Evolutionary conservation across 768 basidiomycete genomes (phyloP).

Genomic region (Bullera alba): DNA sequence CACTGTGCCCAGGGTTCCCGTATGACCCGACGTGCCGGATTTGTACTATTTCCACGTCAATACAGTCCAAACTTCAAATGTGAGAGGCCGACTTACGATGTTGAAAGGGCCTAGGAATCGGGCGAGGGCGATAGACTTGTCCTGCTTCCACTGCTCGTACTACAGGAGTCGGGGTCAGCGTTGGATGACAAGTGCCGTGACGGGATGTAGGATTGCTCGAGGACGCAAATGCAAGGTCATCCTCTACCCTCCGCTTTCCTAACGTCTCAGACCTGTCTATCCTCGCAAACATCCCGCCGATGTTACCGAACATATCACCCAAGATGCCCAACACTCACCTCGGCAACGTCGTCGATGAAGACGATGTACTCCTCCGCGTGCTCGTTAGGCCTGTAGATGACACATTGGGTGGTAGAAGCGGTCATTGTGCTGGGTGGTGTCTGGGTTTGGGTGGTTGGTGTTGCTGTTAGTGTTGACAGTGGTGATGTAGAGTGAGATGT

Average conservation of each 20-base stretch:
- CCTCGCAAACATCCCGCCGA: background rate
- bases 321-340: too few relatives aligned
- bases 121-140: constrained; percentile 36
- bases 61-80: background rate
- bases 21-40: constrained; percentile 35
- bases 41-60: constrained; percentile 26
- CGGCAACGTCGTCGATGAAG: constrained; percentile 33
- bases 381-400: constrained; percentile 33
- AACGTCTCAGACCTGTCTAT: too few relatives aligned
- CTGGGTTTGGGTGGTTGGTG: too few relatives aligned
- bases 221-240: too few relatives aligned
- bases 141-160: constrained; percentile 38
- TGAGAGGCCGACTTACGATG: constrained; percentile 23
- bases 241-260: too few relatives aligned
- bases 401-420: constrained; percentile 1
- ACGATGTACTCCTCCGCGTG: constrained; percentile 37
- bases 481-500: too few relatives aligned
- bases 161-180: constrained; percentile 1
- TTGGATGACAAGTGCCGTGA: background rate
- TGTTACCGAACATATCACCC: background rate
- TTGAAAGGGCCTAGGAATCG: constrained; percentile 35
- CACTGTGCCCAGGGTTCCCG: constrained; percentile 34
- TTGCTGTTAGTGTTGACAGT: too few relatives aligned
- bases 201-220: too few relatives aligned
- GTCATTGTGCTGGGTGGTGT: too few relatives aligned